phyloP scores from a whole-genome alignment of 768 basidiomycete species.

The Peribolospora baueri region DNA sequence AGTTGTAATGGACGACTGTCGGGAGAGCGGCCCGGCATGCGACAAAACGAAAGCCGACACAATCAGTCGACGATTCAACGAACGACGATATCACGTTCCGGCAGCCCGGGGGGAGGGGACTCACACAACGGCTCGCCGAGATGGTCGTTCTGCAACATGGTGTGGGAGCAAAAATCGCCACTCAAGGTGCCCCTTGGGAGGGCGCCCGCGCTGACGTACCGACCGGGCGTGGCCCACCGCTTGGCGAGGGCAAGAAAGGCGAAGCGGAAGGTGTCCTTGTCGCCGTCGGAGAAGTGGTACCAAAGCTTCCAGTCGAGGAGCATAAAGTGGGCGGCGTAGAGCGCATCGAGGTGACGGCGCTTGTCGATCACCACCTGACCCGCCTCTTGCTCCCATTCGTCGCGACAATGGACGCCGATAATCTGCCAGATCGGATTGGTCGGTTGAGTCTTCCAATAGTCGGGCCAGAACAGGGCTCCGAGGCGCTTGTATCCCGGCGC shows the following conservation, averaged over 20 bases:
- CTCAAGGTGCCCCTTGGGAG: conserved; percentile 17
- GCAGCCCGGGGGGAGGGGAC: conserved; percentile 2
- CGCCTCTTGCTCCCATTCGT: conserved; percentile 26
- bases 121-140: conserved; percentile 13
- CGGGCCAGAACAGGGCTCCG: conserved; percentile 19
- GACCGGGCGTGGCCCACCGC: conserved; percentile 25
- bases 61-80: not conserved
- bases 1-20: conserved; percentile 22
- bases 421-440: conserved; percentile 18
- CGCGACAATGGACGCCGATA: conserved; percentile 23
- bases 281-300: conserved; percentile 24
- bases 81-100: not conserved
- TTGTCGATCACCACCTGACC: conserved; percentile 27
- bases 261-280: conserved; percentile 21
- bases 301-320: conserved; percentile 20
- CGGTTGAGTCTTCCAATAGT: conserved; percentile 24
- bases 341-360: conserved; percentile 21
- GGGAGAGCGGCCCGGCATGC: conserved; percentile 5
- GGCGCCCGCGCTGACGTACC: conserved; percentile 21
- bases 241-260: conserved; percentile 23
- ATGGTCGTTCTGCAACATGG: conserved; percentile 22
- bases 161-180: conserved; percentile 13
- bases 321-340: conserved; percentile 12
- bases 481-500: conserved; percentile 20
- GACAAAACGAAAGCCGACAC: not conserved